Evolutionary conservation across 2,329 filamentous ascomycete genomes (phyloP).

Genomic region (Magnaporthiopsis incrustans): DNA sequence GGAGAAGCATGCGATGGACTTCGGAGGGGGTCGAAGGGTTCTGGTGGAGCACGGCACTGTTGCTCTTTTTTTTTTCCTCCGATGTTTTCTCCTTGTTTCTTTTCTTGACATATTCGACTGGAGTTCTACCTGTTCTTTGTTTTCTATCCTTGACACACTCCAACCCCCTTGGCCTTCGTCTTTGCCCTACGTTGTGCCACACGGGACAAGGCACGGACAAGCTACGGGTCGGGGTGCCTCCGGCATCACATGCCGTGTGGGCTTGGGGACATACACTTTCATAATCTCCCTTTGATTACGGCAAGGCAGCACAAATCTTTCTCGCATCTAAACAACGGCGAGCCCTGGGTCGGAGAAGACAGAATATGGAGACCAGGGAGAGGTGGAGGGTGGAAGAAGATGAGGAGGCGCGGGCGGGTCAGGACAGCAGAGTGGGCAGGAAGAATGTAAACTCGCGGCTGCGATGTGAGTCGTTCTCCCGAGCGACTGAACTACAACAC

Average conservation of each 20-base stretch:
- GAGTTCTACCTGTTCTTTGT: neutral
- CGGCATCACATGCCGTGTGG: neutral
- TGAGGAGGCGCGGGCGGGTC: neutral
- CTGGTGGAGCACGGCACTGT: neutral
- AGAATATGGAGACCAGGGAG: neutral
- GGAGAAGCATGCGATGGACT: neutral
- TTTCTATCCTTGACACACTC: neutral
- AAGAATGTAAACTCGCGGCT: neutral
- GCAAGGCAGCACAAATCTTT: neutral
- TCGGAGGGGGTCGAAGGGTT: neutral
- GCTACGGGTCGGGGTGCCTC: neutral
- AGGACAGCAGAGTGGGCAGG: neutral
- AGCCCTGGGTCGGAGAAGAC: neutral
- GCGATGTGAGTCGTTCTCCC: neutral
- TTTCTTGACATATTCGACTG: neutral
- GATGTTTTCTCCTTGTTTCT: constrained; percentile 9
- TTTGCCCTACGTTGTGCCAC: neutral
- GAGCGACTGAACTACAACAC: neutral
- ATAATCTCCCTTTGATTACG: constrained; percentile 1
- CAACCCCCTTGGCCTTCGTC: neutral
- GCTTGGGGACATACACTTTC: neutral
- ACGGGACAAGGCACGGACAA: neutral
- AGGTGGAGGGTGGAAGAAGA: neutral
- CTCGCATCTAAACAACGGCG: constrained; percentile 1
- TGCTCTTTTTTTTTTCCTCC: neutral